These are phyloP conservation scores for Xanthoparmelia taractica DNA, from an alignment of 495 filamentous ascomycete species.

Conservation along the genomic window DNA sequence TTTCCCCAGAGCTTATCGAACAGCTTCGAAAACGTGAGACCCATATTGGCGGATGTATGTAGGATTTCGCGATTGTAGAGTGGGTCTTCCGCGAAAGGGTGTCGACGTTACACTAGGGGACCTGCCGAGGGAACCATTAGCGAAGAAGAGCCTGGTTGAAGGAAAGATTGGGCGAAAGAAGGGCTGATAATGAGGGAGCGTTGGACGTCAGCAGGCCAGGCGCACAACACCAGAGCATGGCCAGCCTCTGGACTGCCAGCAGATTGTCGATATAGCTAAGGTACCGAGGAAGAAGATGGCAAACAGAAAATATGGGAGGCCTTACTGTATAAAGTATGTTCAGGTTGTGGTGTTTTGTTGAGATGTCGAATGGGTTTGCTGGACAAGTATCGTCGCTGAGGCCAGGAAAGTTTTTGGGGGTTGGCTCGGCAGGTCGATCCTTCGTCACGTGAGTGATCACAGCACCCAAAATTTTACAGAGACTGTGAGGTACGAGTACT, in stretches of 20 bases:
- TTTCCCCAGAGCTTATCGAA: conserved; percentile 94
- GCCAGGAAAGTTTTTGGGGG: conserved; percentile 17
- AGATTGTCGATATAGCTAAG: neutral
- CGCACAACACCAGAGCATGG: conserved; percentile 4
- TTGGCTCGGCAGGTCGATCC: conserved; percentile 9
- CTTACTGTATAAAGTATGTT: conserved; percentile 11
- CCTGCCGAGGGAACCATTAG: conserved; percentile 6
- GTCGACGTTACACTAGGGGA: neutral
- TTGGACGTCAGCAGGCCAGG: conserved; percentile 13
- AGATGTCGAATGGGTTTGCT: conserved; percentile 6
- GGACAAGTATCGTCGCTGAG: conserved; percentile 18
- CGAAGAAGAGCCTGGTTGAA: neutral
- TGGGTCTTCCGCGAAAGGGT: conserved; percentile 4
- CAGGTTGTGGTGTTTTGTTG: neutral
- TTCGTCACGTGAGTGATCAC: conserved; percentile 10
- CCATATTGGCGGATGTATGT: conserved; percentile 65
- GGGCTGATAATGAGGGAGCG: conserved; percentile 1
- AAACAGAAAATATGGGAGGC: neutral
- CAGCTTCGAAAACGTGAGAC: conserved; percentile 87
- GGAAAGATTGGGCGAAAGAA: neutral
- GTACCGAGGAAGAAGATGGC: neutral
- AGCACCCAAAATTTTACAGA: neutral
- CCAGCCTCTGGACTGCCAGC: conserved; percentile 2
- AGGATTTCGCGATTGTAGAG: conserved; percentile 18
- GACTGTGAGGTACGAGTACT: neutral